Base-by-base conservation (phyloP, 331 rosid genomes). In the Prunus yedoensis region DNA sequence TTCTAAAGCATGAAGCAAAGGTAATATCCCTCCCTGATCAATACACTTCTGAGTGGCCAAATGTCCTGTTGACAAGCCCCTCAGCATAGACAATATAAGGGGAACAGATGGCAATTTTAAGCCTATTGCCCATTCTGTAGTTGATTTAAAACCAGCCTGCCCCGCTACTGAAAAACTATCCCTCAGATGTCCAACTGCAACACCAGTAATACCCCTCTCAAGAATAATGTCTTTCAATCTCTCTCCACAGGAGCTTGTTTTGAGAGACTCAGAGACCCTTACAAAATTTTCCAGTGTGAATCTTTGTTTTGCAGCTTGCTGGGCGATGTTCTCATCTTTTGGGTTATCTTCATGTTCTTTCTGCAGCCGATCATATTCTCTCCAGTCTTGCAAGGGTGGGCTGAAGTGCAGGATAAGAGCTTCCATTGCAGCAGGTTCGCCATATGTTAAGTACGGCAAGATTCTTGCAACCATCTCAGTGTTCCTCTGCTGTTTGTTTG, bases 391-490 rank as follows among this genome's bases (percentile, higher is more conserved):
- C 89, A 94, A 82, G 83, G 91, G 91, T n/a, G 99, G 96, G 65
- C 90, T 92, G 83, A 94, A 94, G 85, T 94, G 99, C 82, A 85
- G 96, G 84, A 94, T 79, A 49, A 94, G 93, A 74, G 88, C 99
- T 80, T 92, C 99, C 97, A 94, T 94, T 66, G 99, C 99, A 66
- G 94, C 93, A 85, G 97, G 96, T 85, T 94, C 99, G 79, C 97
- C 99, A 74, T 94, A 94, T 23, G 99, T 94, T 85, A 94, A 83
- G 87, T 90, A 92, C 72, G 99, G 99, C 77, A 94, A 83, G 84
- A 94, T 94, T 87, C 99, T 92, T 46, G 99, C 97, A 80, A 94
- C 97, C 99, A 94, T 94, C 87, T 94, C 99, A 25, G 96, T 94
- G 90, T 94, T 94, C 77, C 97, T 88, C 83, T 90, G 99, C 83